A percentile compares a stretch with the other conserved stretches of the same genome.
Evolutionary conservation across 2,329 filamentous ascomycete species (phyloP).

Genomic region (Chalara sp.): DNA sequence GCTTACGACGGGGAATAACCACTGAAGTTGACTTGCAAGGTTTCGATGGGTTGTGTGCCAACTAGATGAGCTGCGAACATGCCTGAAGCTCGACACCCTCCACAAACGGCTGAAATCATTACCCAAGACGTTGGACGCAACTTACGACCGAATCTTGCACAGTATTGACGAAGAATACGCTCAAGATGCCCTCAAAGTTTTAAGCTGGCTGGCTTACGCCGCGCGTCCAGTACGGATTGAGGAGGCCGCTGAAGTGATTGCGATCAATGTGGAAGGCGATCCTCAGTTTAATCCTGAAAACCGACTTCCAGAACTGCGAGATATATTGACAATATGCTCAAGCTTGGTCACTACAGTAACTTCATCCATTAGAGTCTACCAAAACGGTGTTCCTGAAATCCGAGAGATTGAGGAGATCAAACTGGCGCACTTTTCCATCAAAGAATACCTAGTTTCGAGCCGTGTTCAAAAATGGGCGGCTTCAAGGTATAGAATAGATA

Average conservation of each 20-base stretch:
- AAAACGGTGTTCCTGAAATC: too few relatives aligned
- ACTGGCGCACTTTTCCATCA: too few relatives aligned
- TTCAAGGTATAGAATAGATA: too few relatives aligned
- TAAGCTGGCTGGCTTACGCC: conserved; percentile 23
- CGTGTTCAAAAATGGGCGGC: too few relatives aligned
- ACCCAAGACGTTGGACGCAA: conserved; percentile 14
- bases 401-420: too few relatives aligned
- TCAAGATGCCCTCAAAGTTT: conserved; percentile 16
- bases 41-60: conserved; percentile 32
- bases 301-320: conserved; percentile 17
- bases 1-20: too few relatives aligned
- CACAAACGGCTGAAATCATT: conserved; percentile 20
- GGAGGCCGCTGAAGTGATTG: conserved; percentile 25
- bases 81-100: conserved; percentile 14
- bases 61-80: conserved; percentile 21
- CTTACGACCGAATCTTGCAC: conserved; percentile 19
- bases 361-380: too few relatives aligned
- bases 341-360: too few relatives aligned
- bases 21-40: too few relatives aligned
- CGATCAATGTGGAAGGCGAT: conserved; percentile 15
- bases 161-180: conserved; percentile 15
- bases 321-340: conserved; percentile 21
- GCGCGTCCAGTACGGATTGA: conserved; percentile 18
- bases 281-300: conserved; percentile 20
- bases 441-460: too few relatives aligned